phyloP scores from a whole-genome alignment of 2,329 filamentous ascomycete genomes.

The Fusarium drepaniforme region DNA sequence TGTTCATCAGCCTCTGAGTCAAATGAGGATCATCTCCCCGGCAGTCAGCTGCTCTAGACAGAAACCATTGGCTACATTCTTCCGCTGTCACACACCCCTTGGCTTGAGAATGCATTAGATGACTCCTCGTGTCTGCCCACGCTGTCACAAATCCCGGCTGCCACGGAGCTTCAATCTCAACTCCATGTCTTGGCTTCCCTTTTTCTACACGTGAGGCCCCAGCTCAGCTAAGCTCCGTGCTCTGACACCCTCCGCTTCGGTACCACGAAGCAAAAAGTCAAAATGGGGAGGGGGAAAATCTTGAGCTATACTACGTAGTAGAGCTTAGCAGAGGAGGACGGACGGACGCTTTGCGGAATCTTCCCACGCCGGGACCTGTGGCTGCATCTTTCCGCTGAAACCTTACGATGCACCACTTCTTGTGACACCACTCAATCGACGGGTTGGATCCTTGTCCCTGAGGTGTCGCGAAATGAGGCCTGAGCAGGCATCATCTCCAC shows the following conservation, averaged over 20 bases:
- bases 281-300: not conserved
- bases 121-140: constrained; percentile 32
- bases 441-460: constrained; percentile 19
- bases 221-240: not conserved
- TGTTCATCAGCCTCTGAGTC: constrained; percentile 36
- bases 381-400: constrained; percentile 13
- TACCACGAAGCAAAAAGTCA: not conserved
- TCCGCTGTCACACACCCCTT: constrained; percentile 35
- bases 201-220: constrained; percentile 29
- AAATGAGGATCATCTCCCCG: constrained; percentile 24
- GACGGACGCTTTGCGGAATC: not conserved
- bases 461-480: constrained; percentile 17
- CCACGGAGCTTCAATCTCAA: constrained; percentile 28
- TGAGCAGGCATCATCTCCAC: constrained; percentile 18
- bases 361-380: constrained; percentile 1
- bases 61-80: constrained; percentile 27
- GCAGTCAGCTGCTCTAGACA: constrained; percentile 28
- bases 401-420: constrained; percentile 34
- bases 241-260: not conserved
- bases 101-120: constrained; percentile 16
- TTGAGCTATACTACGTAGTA: not conserved
- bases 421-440: constrained; percentile 33
- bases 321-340: not conserved
- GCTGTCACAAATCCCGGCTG: constrained; percentile 35
- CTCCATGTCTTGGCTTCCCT: constrained; percentile 4